Percentiles rank a stretch among this genome's conserved stretches.
Conservation (phyloP, 768 basidiomycete species). For the Hericium rajendrae region DNA sequence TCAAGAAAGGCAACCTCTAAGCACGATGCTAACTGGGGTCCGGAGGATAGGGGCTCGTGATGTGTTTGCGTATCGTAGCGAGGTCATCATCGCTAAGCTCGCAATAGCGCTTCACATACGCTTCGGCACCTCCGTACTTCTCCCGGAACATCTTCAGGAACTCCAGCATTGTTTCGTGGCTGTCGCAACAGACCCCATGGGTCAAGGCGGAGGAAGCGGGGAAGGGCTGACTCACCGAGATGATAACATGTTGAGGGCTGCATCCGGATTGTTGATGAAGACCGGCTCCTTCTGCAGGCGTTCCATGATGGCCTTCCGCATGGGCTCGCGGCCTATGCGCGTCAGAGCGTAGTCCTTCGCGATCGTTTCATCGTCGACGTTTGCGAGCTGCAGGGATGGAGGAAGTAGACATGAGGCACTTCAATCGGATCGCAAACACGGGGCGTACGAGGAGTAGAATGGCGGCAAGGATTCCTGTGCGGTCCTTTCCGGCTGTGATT, state of each 20-base stretch:
- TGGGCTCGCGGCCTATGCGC: slow-evolving; percentile 71
- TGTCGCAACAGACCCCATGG: slow-evolving; percentile 17
- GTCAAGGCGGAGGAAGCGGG: background rate
- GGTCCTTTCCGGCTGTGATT: slow-evolving; percentile 62
- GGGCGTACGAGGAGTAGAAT: slow-evolving; percentile 53
- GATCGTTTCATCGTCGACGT: slow-evolving; percentile 54
- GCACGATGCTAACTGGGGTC: no score
- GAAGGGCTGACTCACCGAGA: slow-evolving; percentile 44
- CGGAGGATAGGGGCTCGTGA: slow-evolving; percentile 17
- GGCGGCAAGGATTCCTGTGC: slow-evolving; percentile 70
- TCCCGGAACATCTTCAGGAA: slow-evolving; percentile 52
- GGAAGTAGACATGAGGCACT: background rate
- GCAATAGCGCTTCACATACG: slow-evolving; percentile 47
- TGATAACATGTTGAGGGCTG: slow-evolving; percentile 76
- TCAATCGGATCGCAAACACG: background rate
- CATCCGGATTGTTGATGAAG: slow-evolving; percentile 63
- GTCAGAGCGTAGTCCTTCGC: slow-evolving; percentile 72
- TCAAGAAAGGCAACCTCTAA: no score
- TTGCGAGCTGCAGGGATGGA: slow-evolving; percentile 46
- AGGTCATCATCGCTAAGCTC: slow-evolving; percentile 58
- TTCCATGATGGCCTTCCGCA: slow-evolving; percentile 57
- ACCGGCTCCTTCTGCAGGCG: slow-evolving; percentile 62
- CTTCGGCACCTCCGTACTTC: slow-evolving; percentile 60
- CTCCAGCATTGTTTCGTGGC: slow-evolving; percentile 69
- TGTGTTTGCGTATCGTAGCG: slow-evolving; percentile 43